Evolutionary conservation across 1,139 yeast genomes (phyloP), one percentile per base, ranked within the genome.

Genomic region (Saccharomyces uvarum): DNA sequence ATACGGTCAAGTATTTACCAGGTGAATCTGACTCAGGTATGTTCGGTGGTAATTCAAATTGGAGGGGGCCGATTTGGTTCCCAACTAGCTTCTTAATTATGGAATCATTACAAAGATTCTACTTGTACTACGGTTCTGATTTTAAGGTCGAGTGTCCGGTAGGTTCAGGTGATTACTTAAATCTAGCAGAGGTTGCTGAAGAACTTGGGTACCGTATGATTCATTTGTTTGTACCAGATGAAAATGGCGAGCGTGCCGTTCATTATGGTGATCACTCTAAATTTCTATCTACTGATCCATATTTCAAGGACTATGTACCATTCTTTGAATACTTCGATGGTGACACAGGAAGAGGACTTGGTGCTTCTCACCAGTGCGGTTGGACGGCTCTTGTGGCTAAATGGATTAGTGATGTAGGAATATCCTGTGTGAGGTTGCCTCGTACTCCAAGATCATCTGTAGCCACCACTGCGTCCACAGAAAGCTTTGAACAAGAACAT

Each of bases 61-160:
- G 98, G 98, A 80, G 98, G 72, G 98, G 98, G 4, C 97, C 98
- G n/a, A 89, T 91, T 66, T 91, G 98, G 98, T 89, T 91, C 77
- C 97, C 98, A 26, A 89, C 90, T 11, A 90, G 88, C 67, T 91
- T 91, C 72, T 75, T 91, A 60, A 75, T 91, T 51, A 90, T 90
- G 56, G 98, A 91, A 74, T 84, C 97, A 0, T 77, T 91, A 63
- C 96, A 91, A 71, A 79, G 97, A 65, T 90, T 89, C 70, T 90
- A 86, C 72, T 76, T 91, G 70, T 91, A 90, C 75, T 90, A 90
- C 69, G 98, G 98, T 16, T 84, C 93, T 21, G 84, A 80, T 50
- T 79, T 91, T 66, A 87, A 87, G 71, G 87, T 91, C 51, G 96
- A 90, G 72, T 88, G 95, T 70, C 98, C 98, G 16, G 85, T 82